Base-by-base conservation (phyloP, 2,329 filamentous ascomycete species). In the Nemania sp. region DNA sequence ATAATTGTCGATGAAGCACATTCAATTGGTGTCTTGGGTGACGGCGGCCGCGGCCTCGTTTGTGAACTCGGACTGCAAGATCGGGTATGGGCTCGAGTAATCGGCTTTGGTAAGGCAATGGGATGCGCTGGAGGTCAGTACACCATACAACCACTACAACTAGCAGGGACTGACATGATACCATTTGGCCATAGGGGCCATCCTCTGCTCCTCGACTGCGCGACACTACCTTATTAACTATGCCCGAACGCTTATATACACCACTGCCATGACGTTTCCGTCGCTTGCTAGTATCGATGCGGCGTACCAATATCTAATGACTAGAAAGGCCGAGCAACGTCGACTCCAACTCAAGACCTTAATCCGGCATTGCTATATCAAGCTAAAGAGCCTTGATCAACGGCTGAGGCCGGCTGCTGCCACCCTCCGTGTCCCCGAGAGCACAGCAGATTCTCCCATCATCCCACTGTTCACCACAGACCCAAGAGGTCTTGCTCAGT, bases 231-330 rank as follows among this genome's bases (percentile, higher is more conserved):
- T 91, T 46, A 80, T 90, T 69, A 91, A 91, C 65, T 91, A 91
- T 64, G 86, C 88, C 0, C 81, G 87, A n/a, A 84, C 81, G 1
- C 72, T 91, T 36, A 90, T 91, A 49, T 91, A 90, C 68, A 90
- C 87, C 0, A 90, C 87, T 0, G 85, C 86, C 24, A 78, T 89
- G 72, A 79, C 83, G 0, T 82, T 83, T 34, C 81, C 86, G 0
- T 77, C 79, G 4, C 63, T 72, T 3, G 60, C 57, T 2, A 66
- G 65, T 46, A 69, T 72, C 30, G 59, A 66, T 36, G 55, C 61
- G 5, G 57, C 62, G 3, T 71, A 72, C 45, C 60, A 67, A 34
- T 67, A 68, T 48, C 57, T 71, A n/a, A 55, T 55, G n/a, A 59
- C 14, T 23, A 65, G 65, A 19, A 49, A 57, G 42, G 63, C 66